phyloP scores from a whole-genome alignment of 2,329 filamentous ascomycete genomes.

The Alternaria postmessia region DNA sequence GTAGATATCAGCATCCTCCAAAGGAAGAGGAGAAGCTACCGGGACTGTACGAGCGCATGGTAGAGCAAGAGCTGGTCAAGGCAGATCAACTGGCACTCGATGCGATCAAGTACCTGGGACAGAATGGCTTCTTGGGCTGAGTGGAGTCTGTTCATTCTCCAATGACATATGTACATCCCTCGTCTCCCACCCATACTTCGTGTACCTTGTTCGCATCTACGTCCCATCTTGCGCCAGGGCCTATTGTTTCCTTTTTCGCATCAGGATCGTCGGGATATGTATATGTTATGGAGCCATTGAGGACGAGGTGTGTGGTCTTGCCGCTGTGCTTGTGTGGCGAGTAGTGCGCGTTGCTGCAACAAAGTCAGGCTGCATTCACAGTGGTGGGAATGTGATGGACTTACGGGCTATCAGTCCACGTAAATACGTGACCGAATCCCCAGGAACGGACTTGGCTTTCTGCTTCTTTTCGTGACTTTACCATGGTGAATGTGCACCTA shows the following conservation, averaged over 20 bases:
- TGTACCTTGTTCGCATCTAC: conserved; percentile 70
- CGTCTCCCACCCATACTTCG: conserved; percentile 72
- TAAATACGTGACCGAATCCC: conserved; percentile 75
- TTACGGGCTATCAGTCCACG: conserved; percentile 75
- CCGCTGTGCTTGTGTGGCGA: conserved; percentile 70
- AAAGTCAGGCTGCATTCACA: neutral
- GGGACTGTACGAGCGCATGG: conserved; percentile 44
- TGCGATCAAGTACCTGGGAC: conserved; percentile 58
- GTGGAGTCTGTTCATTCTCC: conserved; percentile 56
- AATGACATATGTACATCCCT: conserved; percentile 74
- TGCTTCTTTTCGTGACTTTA: conserved; percentile 56
- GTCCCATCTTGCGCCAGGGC: conserved; percentile 69
- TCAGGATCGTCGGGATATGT: conserved; percentile 68
- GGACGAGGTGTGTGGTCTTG: conserved; percentile 74
- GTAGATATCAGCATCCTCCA: conserved; percentile 37
- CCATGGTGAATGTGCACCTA: conserved; percentile 28
- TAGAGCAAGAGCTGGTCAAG: conserved; percentile 57
- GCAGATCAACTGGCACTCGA: conserved; percentile 54
- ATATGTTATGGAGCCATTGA: conserved; percentile 71
- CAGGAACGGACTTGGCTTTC: conserved; percentile 72
- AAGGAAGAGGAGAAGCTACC: conserved; percentile 25
- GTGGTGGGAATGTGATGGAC: conserved; percentile 39
- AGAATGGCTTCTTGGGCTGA: conserved; percentile 52
- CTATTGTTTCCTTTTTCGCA: conserved; percentile 66
- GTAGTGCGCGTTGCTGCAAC: conserved; percentile 70